Conservation (phyloP, 108 stramenopile genomes). For the Licmophora abbreviata region DNA sequence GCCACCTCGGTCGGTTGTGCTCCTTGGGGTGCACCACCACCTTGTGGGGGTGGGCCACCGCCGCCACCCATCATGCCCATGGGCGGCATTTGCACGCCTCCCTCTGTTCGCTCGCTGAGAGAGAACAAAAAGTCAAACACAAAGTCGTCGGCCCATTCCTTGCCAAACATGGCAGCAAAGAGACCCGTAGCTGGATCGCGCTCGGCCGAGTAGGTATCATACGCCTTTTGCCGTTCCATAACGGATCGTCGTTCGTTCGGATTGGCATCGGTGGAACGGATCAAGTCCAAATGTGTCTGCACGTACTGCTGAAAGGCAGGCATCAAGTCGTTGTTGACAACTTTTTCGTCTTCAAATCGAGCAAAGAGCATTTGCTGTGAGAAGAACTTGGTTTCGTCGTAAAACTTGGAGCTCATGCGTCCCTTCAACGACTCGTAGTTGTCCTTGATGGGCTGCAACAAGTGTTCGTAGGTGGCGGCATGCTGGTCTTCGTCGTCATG, state of each 20-base stretch:
- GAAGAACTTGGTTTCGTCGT: slow-evolving; percentile 84
- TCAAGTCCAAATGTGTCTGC: slow-evolving; percentile 29
- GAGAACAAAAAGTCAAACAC: slow-evolving; percentile 89
- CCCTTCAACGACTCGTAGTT: slow-evolving; percentile 72
- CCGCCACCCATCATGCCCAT: too few species aligned
- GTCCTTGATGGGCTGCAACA: slow-evolving; percentile 57
- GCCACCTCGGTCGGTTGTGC: too few species aligned
- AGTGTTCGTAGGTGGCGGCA: slow-evolving; percentile 46
- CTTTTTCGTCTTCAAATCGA: slow-evolving; percentile 43
- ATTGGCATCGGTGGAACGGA: slow-evolving; percentile 23
- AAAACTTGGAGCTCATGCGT: slow-evolving; percentile 73
- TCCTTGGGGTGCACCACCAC: too few species aligned
- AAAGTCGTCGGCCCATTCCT: slow-evolving; percentile 85
- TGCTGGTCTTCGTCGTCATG: slow-evolving; percentile 72
- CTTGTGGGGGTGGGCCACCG: too few species aligned
- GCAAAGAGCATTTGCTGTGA: slow-evolving; percentile 82
- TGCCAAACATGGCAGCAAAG: slow-evolving; percentile 91
- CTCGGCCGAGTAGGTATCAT: slow-evolving; percentile 90
- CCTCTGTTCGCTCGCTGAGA: slow-evolving; percentile 56
- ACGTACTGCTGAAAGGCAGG: slow-evolving; percentile 87
- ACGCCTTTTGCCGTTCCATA: slow-evolving; percentile 71
- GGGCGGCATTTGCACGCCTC: too few species aligned
- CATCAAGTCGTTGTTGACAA: slow-evolving; percentile 47
- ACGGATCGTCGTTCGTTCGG: slow-evolving; percentile 22
- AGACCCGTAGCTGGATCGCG: slow-evolving; percentile 92